Percentiles rank a stretch among this genome's conserved stretches.
phyloP scores from a whole-genome alignment of 495 filamentous ascomycete genomes.

The Penicillium egyptiacum region DNA sequence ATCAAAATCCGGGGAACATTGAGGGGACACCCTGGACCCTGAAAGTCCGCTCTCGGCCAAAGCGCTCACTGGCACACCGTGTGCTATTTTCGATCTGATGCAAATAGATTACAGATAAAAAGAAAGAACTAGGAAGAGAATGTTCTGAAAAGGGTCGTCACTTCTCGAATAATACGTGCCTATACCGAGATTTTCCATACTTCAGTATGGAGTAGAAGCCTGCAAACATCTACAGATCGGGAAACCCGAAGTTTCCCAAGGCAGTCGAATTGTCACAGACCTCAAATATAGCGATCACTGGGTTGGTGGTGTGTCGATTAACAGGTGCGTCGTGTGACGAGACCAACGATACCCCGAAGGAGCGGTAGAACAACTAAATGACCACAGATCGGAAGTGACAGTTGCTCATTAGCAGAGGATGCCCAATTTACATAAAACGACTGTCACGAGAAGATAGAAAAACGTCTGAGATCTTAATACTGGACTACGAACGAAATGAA shows the following conservation, averaged over 20 bases:
- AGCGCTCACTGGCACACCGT: neutral
- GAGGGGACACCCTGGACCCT: slow-evolving; percentile 1
- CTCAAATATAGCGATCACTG: slow-evolving; percentile 9
- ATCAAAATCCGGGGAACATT: slow-evolving; percentile 12
- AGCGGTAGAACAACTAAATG: slow-evolving; percentile 13
- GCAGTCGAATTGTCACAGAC: neutral
- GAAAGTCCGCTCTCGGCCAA: slow-evolving; percentile 7
- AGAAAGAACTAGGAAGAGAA: neutral
- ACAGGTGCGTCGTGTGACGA: slow-evolving; percentile 29
- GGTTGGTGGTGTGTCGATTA: slow-evolving; percentile 24
- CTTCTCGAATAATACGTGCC: slow-evolving; percentile 8
- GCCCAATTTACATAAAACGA: neutral
- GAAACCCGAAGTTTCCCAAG: neutral
- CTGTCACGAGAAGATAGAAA: slow-evolving; percentile 16
- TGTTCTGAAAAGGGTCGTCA: slow-evolving; percentile 7
- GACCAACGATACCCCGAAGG: slow-evolving; percentile 18
- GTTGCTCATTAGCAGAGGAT: neutral
- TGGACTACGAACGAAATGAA: slow-evolving; percentile 18
- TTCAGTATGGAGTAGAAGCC: neutral
- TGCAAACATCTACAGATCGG: slow-evolving; percentile 1
- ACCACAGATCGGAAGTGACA: neutral
- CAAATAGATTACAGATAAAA: slow-evolving; percentile 8
- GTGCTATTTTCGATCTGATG: slow-evolving; percentile 4
- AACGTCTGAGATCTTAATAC: neutral
- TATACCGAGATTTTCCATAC: neutral